Conservation (phyloP, 1,284 basidiomycete species). For the Malassezia caprae region DNA sequence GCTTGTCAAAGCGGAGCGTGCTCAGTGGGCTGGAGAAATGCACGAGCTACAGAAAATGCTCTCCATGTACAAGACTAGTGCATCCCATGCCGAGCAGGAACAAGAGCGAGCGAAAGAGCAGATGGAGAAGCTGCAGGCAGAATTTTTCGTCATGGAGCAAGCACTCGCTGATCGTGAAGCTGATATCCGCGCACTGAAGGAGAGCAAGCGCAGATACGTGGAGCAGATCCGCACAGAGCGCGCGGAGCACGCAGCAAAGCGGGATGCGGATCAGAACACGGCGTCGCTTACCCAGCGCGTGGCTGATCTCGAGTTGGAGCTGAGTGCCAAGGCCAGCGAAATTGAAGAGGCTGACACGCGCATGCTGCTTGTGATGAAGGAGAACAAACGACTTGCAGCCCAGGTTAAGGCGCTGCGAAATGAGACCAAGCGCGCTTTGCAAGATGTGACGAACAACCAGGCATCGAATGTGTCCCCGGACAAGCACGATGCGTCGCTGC, state of each 20-base stretch:
- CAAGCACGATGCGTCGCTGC: not conserved
- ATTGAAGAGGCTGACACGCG: slow-evolving; percentile 37
- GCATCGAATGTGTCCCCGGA: not conserved
- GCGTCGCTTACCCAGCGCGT: slow-evolving; percentile 10
- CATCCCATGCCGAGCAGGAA: slow-evolving; percentile 6
- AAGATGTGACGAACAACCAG: slow-evolving; percentile 6
- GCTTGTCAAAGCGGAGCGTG: slow-evolving; percentile 4
- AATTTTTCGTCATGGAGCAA: slow-evolving; percentile 10
- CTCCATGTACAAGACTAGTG: slow-evolving; percentile 15
- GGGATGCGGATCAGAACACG: not conserved
- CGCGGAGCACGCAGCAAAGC: not conserved
- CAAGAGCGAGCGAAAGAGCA: slow-evolving; percentile 2
- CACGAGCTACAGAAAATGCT: slow-evolving; percentile 12
- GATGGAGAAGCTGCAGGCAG: not conserved
- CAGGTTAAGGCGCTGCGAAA: slow-evolving; percentile 2
- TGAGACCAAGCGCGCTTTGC: slow-evolving; percentile 5
- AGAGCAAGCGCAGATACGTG: not conserved
- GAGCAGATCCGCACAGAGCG: slow-evolving; percentile 9
- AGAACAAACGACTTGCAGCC: slow-evolving; percentile 21
- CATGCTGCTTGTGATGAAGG: slow-evolving; percentile 29
- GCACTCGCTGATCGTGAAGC: not conserved
- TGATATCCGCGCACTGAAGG: not conserved
- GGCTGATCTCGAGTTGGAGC: slow-evolving; percentile 27
- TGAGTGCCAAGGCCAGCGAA: slow-evolving; percentile 31
- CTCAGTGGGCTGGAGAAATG: slow-evolving; percentile 6